A percentile compares a stretch with the other conserved stretches of the same genome.
Evolutionary conservation across 352 stramenopile genomes (phyloP).

Genomic region (Globisporangium spinosum): DNA sequence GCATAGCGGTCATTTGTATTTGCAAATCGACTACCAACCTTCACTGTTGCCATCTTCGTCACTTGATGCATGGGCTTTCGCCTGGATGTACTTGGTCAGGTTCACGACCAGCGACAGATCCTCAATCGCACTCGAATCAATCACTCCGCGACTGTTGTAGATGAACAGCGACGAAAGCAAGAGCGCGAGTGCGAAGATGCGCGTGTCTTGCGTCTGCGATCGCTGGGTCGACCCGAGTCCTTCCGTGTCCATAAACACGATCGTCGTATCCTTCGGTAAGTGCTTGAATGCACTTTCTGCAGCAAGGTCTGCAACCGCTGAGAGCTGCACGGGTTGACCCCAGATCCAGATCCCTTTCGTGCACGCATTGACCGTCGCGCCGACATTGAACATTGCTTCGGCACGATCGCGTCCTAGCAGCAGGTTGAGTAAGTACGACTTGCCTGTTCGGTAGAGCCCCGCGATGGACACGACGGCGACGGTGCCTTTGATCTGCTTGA

Average conservation of each 20-base stretch:
- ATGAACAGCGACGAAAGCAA: slow-evolving; percentile 70
- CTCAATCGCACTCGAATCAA: slow-evolving; percentile 69
- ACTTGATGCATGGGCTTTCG: slow-evolving; percentile 23
- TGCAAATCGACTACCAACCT: neutral
- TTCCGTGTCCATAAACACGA: slow-evolving; percentile 80
- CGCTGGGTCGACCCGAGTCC: slow-evolving; percentile 61
- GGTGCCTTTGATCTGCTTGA: slow-evolving; percentile 54
- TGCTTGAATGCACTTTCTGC: slow-evolving; percentile 32
- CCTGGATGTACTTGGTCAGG: slow-evolving; percentile 70
- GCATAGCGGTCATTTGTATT: neutral
- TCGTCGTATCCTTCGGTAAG: slow-evolving; percentile 38
- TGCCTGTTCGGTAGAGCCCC: slow-evolving; percentile 74
- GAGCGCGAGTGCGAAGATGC: slow-evolving; percentile 67
- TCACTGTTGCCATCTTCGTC: slow-evolving; percentile 12
- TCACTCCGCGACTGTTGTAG: slow-evolving; percentile 77
- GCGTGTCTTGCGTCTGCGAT: slow-evolving; percentile 64
- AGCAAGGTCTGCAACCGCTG: slow-evolving; percentile 3
- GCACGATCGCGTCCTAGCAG: slow-evolving; percentile 43
- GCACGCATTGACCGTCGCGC: slow-evolving; percentile 67
- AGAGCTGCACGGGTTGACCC: slow-evolving; percentile 42
- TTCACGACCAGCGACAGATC: slow-evolving; percentile 79
- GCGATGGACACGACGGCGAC: slow-evolving; percentile 68
- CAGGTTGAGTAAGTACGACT: slow-evolving; percentile 78
- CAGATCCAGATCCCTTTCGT: slow-evolving; percentile 86
- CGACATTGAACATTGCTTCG: slow-evolving; percentile 71